Base-by-base conservation (phyloP, 2,329 filamentous ascomycete species). In the Aspergillus aculeatinus region DNA sequence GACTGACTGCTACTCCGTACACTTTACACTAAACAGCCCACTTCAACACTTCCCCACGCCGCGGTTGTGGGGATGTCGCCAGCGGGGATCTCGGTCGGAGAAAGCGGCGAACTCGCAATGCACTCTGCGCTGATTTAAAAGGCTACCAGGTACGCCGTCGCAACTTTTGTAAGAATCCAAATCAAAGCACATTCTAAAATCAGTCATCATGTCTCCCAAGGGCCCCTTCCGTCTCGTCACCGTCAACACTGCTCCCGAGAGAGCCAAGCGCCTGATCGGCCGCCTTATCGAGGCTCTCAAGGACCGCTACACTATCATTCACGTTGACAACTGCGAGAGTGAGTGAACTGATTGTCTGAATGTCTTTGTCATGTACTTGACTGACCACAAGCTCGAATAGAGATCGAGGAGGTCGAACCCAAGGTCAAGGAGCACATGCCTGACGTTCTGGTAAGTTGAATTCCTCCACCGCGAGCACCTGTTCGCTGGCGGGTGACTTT, bases 181-280 rank as follows among this genome's bases (percentile, higher is more conserved):
- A 23, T 23, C 9, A 19, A 35, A 55, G 12, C 27, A 23, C 9
- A 19, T n/a, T 12, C 53, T 6, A 33, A 35, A 23, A 48, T 16
- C 42, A 31, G 42, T 39, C 44, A 55, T 16, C 31, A 74, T 71
- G 69, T 65, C 69, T 59, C 77, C 81, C 14, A 79, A 81, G 65
- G 85, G 85, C 19, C 85, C 85, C 3, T 89, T 82, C 75, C 83
- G 79, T 66, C 81, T 90, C 12, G 82, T 89, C 31, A 90, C 86
- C 1, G 86, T 90, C 65, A 90, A 89, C 76, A 89, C 83, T 1
- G 85, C 83, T 1, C 87, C 87, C 0, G 87, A 88, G 63, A 80
- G 87, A 58, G 88, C 87, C 35, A 84, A 85, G 74, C 75, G 79
- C 7, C 74, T 90, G 35, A 83, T 89, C 67, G 87, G 87, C 11